Base-by-base conservation (phyloP, 1,139 yeast species). In the Geotrichum europaeum region DNA sequence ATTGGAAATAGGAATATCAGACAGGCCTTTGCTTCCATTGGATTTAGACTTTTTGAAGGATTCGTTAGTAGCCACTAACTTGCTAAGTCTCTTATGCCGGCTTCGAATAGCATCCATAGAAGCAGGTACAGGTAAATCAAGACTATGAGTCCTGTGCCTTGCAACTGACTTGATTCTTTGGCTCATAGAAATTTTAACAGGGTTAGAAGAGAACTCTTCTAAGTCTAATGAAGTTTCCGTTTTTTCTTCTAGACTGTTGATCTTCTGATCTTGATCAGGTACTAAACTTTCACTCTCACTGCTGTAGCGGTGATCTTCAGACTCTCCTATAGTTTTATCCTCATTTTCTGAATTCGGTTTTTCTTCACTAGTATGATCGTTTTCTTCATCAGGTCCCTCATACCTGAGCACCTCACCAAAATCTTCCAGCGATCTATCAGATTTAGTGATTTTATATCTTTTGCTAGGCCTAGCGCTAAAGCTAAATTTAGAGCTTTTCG, bases 1-100 rank as follows among this genome's bases (percentile, higher is more conserved):
- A 49, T 78, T 51, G 15, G 63, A 58, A 5, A 60, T 36, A 28
- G 51, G 54, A 13, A 60, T 57, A 43, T 54, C 58, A 22, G 63
- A 53, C 13, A 59, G 18, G 45, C 22, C 18, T 52, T 52, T 59
- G 30, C 28, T 18, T 55, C 45, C 24, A n/a, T 28, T 28, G 32
- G 6, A 5, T 28, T 28, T 28, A 28, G 32, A 5, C n/a, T 49
- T 24, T 49, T 22, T 24, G 32, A 18, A 4, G 4, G 6, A 3
- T 64, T 49, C 3, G 61, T 52, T 4, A 67, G 66, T 13, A 66
- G 51, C 18, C 18, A 30, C 24, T 36, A 22, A 51, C 57, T 60
- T 64, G 22, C 53, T 49, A 51, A 60, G 51, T 28, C 32, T 28
- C 7, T 28, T 28, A 28, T 28, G 32, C 10, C 32, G 32, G 32